phyloP scores from a whole-genome alignment of 2,329 filamentous ascomycete species.

The Pseudodiploospora longispora region DNA sequence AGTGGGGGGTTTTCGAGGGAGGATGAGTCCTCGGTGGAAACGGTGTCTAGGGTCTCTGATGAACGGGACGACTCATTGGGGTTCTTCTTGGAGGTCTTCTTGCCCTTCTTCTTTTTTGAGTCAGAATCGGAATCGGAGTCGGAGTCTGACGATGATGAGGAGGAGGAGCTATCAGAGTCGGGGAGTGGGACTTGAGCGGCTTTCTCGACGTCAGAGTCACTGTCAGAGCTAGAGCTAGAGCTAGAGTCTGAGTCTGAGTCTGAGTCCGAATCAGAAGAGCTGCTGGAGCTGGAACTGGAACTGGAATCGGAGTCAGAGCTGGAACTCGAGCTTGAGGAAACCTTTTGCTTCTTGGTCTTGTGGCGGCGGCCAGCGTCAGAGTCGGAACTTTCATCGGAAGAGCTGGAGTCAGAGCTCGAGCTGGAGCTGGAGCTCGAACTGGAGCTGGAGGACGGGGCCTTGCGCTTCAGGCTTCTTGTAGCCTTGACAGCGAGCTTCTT shows the following conservation, averaged over 20 bases:
- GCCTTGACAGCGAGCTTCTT: slow-evolving; percentile 13
- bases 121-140: slow-evolving; percentile 29
- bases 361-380: slow-evolving; percentile 31
- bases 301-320: slow-evolving; percentile 4
- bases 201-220: slow-evolving; percentile 25
- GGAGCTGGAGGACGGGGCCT: slow-evolving; percentile 23
- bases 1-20: slow-evolving; percentile 39
- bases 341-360: slow-evolving; percentile 45
- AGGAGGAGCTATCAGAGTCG: slow-evolving; percentile 29
- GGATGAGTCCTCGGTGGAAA: slow-evolving; percentile 31
- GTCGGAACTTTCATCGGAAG: slow-evolving; percentile 29
- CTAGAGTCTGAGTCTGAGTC: slow-evolving; percentile 33
- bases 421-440: slow-evolving; percentile 18
- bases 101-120: slow-evolving; percentile 14
- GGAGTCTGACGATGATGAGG: slow-evolving; percentile 22
- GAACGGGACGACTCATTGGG: slow-evolving; percentile 31
- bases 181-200: slow-evolving; percentile 35
- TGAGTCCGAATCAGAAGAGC: slow-evolving; percentile 23
- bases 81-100: slow-evolving; percentile 11
- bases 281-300: slow-evolving; percentile 12
- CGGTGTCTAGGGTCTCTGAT: slow-evolving; percentile 44
- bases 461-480: slow-evolving; percentile 31
- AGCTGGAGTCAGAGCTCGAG: slow-evolving; percentile 27
- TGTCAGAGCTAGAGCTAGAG: slow-evolving; percentile 21
- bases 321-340: slow-evolving; percentile 15